Base-by-base conservation (phyloP, 192 early-diverging fungal species). In the Helicostylum pulchrum region DNA sequence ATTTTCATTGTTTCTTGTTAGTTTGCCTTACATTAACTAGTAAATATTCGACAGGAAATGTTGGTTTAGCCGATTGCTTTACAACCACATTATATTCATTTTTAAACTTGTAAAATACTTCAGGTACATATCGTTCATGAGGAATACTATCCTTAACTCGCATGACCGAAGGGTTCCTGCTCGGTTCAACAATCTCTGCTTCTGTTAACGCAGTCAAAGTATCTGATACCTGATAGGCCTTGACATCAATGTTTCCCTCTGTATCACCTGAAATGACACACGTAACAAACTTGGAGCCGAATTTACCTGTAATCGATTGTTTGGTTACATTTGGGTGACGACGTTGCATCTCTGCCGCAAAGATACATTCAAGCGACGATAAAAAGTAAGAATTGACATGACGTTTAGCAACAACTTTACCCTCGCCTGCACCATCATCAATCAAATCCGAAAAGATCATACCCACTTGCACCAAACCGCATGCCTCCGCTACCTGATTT, bases 21-120 rank as follows among this genome's bases (percentile, higher is more conserved):
- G 47, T 30, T 8, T 48, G 19, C 58, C 79, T 73, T 82, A 94
- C 92, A 63, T 94, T 97, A 21, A 97, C 90, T 31, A 99, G 77
- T 19, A 99, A 83, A 67, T 99, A 98, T 64, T 99, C 96, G 0
- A 98, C 88, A 0, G 97, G 97, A 68, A 98, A 99, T 3, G 93
- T 90, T 0, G 96, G 96, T 66, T 96, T 95, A 19, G 97, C 96
- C 30, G 88, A 83, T 51, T 93, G 85, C 57, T 93, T 83, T 5
- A 98, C 96, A 39, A 86, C 73, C 10, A 94, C 72, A 17, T 87
- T 87, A 77, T 99, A 99, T 71, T 96, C 85, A 82, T 99, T 99
- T 68, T 87, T 93, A 74, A 92, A 95, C 72, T 89, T 90, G 82
- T 96, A 99, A 68, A 97, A 94, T 17, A 99, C 88, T 43, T 99